Evolutionary conservation across 2,329 filamentous ascomycete genomes (phyloP).

Genomic region (Neocatenulostroma microsporum): DNA sequence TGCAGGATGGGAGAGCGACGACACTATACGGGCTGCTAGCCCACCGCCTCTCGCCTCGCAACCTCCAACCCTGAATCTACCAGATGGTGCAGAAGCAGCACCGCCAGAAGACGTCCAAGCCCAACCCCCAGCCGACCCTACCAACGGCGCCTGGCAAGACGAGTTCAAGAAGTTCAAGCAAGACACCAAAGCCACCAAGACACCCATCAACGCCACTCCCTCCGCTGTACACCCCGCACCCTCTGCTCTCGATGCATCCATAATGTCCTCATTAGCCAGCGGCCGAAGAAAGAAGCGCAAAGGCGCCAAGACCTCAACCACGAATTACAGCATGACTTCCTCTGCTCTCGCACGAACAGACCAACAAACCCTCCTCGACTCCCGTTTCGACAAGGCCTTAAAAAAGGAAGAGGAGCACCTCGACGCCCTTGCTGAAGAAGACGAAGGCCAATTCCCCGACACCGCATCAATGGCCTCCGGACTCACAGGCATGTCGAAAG

Average conservation of each 20-base stretch:
- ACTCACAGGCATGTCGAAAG: constrained; percentile 44
- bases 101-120: constrained; percentile 29
- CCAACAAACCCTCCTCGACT: constrained; percentile 74
- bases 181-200: constrained; percentile 39
- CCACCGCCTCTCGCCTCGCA: constrained; percentile 14
- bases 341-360: constrained; percentile 83
- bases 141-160: constrained; percentile 74
- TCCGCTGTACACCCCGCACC: constrained; percentile 32
- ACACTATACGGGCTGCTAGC: constrained; percentile 62
- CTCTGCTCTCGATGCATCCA: constrained; percentile 61
- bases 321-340: constrained; percentile 85
- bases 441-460: constrained; percentile 28
- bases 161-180: constrained; percentile 88
- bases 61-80: constrained; percentile 28
- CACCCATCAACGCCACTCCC: constrained; percentile 24
- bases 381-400: constrained; percentile 73
- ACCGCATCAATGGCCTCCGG: constrained; percentile 40
- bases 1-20: constrained; percentile 91
- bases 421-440: constrained; percentile 16
- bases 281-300: constrained; percentile 90
- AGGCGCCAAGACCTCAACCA: constrained; percentile 80
- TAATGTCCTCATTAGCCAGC: constrained; percentile 63
- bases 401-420: constrained; percentile 21
- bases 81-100: constrained; percentile 44
- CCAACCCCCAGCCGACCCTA: constrained; percentile 29